Base-by-base conservation (phyloP, 2,329 filamentous ascomycete species). In the Malbranchea zuffiana region DNA sequence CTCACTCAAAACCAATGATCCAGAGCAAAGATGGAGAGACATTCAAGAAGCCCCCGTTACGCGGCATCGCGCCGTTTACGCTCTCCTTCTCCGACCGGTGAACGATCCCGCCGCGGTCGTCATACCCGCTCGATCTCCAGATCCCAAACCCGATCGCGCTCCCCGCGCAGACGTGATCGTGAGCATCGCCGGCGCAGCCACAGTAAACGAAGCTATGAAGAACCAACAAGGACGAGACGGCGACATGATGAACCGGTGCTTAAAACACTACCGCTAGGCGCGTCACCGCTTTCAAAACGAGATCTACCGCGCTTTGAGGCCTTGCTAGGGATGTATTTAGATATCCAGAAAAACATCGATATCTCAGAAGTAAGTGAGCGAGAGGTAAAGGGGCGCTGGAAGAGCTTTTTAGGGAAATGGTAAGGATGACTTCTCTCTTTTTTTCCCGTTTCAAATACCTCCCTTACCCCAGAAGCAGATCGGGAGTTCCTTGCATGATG, bases 321-420 rank as follows among this genome's bases (percentile, higher is more conserved):
- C 0, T 66, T 95, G 41, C 83, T 95, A 45, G 82, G 78, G 11
- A 74, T 82, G 32, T 96, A 95, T 50, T 70, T 96, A 17, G 82
- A 87, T 49, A 73, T 94, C 21, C 88, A 96, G 59, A 95, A 95
- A 62, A 69, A 76, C 25, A 70, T 82, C 26, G 63, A 79, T 36
- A 63, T 92, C 1, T 68, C 77, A 12, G 70, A 74, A 6, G 66
- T 96, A 47, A 72, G 76, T 39, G 78, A 84, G 44, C 71, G 73
- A n/a, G 87, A 95, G 55, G 61, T 78, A 1, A 80, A 71, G 46
- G 86, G 87, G 1, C 68, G 88, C 38, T 98, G 88, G 86, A 94
- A 94, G 69, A 88, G 85, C 55, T 98, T 96, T 51, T 58, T 88
- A 8, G 69, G 73, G 3, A 88, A 86, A 67, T 98, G 90, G 88